Base-by-base conservation (phyloP, 768 basidiomycete species). In the Daedaleopsis sinensis region DNA sequence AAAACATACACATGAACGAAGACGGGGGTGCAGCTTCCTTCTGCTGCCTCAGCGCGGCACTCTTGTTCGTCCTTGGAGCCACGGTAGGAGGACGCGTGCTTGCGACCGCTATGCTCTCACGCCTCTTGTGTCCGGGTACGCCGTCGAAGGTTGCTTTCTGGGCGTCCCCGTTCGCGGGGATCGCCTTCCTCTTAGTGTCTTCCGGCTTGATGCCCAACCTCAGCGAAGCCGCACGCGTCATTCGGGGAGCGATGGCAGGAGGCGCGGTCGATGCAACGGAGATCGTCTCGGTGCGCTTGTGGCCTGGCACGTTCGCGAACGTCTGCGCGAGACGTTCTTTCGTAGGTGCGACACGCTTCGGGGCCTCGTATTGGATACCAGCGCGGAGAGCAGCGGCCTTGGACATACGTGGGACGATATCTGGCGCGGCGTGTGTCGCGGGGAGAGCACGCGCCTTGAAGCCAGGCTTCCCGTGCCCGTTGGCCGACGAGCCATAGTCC, bases 81-180 rank as follows among this genome's bases (percentile, higher is more conserved):
- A 82, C 75, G 1, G 71, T 70, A 10, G 83, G 83, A 11, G 77
- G 65, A 52, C 69, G 71, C 11, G 77, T 78, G 62, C 82, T 84
- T 18, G 87, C 81, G 10, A 94, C 93, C 7, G 84, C 72, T 63
- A 94, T 87, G 15, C 83, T 84, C 70, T 91, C 90, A 27, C 88
- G 77, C 57, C 92, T 80, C 74, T 94, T 94, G 68, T 94, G 92
- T 0, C 92, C 92, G 6, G 93, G 92, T 3, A 94, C 87, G 37
- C 91, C 91, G 0, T 89, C 88, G 67, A 93, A 94, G 0, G 81
- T 84, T 36, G 72, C 72, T 72, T 80, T 82, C 38, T 71, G 66
- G 48, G 70, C 62, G 13, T 60, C 51, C n/a, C 55, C 57, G 19
- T 36, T 49, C 21, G 16, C 24, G 48, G 51, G 36, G 48, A 23